These are phyloP conservation scores for Penicillium cataractarum DNA, from an alignment of 495 filamentous ascomycete species.

Conservation along the genomic window DNA sequence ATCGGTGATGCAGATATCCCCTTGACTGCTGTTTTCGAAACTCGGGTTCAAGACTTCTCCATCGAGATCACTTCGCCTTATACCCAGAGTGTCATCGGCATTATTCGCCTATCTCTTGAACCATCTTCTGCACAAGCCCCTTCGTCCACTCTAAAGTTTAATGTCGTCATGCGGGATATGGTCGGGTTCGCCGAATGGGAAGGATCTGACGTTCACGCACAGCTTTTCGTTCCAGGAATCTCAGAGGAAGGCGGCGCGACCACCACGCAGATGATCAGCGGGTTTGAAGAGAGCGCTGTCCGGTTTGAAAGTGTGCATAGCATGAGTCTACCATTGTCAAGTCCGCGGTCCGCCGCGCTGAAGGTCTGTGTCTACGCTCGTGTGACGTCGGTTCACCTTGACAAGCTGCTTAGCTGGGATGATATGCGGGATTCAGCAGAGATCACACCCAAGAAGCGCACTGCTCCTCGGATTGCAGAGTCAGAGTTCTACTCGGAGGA, in stretches of 20 bases:
- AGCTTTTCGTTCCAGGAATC: conserved; percentile 90
- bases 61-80: conserved; percentile 92
- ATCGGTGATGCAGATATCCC: conserved; percentile 95
- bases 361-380: conserved; percentile 93
- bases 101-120: conserved; percentile 87
- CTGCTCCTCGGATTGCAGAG: conserved; percentile 78
- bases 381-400: conserved; percentile 90
- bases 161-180: conserved; percentile 98
- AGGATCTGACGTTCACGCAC: conserved; percentile 93
- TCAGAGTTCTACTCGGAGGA: conserved; percentile 91
- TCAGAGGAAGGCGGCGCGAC: conserved; percentile 91
- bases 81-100: conserved; percentile 84
- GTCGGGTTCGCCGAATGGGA: conserved; percentile 95
- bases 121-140: conserved; percentile 93
- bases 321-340: conserved; percentile 93
- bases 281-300: conserved; percentile 93
- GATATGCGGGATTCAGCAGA: conserved; percentile 81
- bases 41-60: conserved; percentile 90
- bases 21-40: conserved; percentile 91
- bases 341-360: conserved; percentile 71
- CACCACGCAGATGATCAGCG: conserved; percentile 91
- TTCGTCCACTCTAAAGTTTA: conserved; percentile 93
- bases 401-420: conserved; percentile 98
- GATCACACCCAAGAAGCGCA: conserved; percentile 57
- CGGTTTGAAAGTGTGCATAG: conserved; percentile 97